Percentiles rank a stretch among this genome's conserved stretches.
Evolutionary conservation across 371 early-diverging fungal genomes (phyloP).

Genomic region (Rhizopus stolonifer): DNA sequence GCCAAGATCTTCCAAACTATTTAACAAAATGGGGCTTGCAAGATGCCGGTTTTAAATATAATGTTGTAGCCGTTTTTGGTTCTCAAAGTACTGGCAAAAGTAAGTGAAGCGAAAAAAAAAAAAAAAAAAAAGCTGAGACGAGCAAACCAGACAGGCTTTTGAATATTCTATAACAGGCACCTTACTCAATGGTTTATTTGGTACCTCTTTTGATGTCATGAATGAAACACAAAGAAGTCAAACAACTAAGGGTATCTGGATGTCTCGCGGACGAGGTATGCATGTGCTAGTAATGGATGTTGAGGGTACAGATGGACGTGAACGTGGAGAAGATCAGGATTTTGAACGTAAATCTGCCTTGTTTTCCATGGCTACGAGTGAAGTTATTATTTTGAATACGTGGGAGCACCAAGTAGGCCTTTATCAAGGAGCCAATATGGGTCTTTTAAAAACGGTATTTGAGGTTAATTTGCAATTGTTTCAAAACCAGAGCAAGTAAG

Average conservation of each 20-base stretch:
- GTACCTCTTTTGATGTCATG: constrained; percentile 95
- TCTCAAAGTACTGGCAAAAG: constrained; percentile 98
- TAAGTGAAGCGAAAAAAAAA: constrained; percentile 33
- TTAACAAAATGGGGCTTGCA: constrained; percentile 87
- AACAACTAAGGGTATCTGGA: constrained; percentile 98
- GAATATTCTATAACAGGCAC: constrained; percentile 80
- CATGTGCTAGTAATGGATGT: constrained; percentile 96
- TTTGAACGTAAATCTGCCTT: constrained; percentile 98
- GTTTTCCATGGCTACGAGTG: constrained; percentile 93
- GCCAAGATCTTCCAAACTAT: constrained; percentile 65
- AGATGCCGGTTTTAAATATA: constrained; percentile 91
- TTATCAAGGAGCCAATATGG: constrained; percentile 99
- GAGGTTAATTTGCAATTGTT: constrained; percentile 97
- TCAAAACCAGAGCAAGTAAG: constrained; percentile 67
- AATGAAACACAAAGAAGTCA: constrained; percentile 78
- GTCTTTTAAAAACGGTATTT: constrained; percentile 95
- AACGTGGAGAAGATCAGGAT: constrained; percentile 98
- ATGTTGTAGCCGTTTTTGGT: constrained; percentile 96
- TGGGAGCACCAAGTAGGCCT: constrained; percentile 99
- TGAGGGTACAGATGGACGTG: constrained; percentile 98
- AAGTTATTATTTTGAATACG: constrained; percentile 95
- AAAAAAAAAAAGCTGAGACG: no score
- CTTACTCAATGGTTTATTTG: constrained; percentile 91
- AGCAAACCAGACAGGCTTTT: no score
- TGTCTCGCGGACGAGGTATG: constrained; percentile 80